Evolutionary conservation across 495 filamentous ascomycete genomes (phyloP), one percentile per base, ranked within the genome.

Genomic region (Talaromyces thailandensis): DNA sequence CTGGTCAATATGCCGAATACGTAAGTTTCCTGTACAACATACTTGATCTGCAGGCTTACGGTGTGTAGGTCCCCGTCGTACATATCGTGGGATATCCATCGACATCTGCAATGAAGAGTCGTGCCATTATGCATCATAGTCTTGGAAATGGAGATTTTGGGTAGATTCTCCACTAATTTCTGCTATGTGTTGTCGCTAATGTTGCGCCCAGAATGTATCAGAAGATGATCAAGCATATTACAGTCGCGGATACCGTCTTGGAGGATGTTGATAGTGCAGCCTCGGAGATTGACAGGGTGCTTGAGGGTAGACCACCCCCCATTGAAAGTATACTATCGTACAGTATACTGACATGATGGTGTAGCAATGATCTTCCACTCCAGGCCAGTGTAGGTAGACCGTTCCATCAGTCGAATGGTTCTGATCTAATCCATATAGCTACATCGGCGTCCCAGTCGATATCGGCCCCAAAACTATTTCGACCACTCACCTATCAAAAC

Each of bases 221-320:
- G 6, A 40, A 62, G 29, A 77, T 80, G 71, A 61, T 69, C 4
- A 67, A 61, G 16, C 67, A 72, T 24, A 69, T 81, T 48, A 78
- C 79, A 9, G 35, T 45, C 24, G 60, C 60, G 52, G 28, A 69
- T 11, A 67, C 71, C 5, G 71, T 77, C 12, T 64, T 79, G 50
- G 63, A 66, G 28, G 64, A 77, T 56, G 51, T 64, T 0, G 31
- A 61, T 7, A 75, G 66, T 1, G 75, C 76, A 12, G 66, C 67
- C 1, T 51, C 62, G 7, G 76, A 79, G 57, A 79, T 79, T 62
- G 75, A 79, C 53, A 64, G 75, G 35, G 73, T 74, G 14, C 62
- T 79, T 5, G 71, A 72, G 45, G 68, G 64, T 60, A 68, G 62
- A 61, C 61, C 67, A 25, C 48, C 56, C n/a, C 29, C 14, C 48